Evolutionary conservation across 2,329 filamentous ascomycete genomes (phyloP).

Genomic region (Aschersonia sp.): DNA sequence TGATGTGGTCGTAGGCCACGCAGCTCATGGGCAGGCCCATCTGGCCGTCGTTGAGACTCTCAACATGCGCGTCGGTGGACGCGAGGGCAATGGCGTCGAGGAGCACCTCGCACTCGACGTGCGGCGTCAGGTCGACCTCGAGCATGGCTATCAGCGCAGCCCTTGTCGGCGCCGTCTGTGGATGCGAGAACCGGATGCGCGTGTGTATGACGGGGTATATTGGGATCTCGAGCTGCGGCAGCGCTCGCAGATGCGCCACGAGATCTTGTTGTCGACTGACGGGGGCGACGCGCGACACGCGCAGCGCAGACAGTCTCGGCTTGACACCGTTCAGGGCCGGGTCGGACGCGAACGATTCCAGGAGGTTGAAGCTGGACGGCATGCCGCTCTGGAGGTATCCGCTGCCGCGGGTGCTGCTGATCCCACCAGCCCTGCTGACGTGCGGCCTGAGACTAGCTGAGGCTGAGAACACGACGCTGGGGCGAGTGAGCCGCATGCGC

Average conservation of each 20-base stretch:
- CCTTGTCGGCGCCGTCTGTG: slow-evolving; percentile 41
- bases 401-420: slow-evolving; percentile 20
- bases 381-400: slow-evolving; percentile 57
- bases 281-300: slow-evolving; percentile 61
- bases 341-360: slow-evolving; percentile 57
- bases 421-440: slow-evolving; percentile 9
- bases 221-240: slow-evolving; percentile 46
- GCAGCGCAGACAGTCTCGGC: slow-evolving; percentile 56
- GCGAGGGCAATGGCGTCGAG: slow-evolving; percentile 44
- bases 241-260: slow-evolving; percentile 47
- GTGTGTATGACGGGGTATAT: slow-evolving; percentile 58
- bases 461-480: slow-evolving; percentile 50
- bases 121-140: slow-evolving; percentile 59
- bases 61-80: slow-evolving; percentile 42
- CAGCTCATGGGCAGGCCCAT: slow-evolving; percentile 41
- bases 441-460: slow-evolving; percentile 44
- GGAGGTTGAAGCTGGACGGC: slow-evolving; percentile 59
- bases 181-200: slow-evolving; percentile 55
- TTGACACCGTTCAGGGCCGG: slow-evolving; percentile 44
- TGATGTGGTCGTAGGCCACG: slow-evolving; percentile 60
- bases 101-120: slow-evolving; percentile 50
- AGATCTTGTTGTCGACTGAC: slow-evolving; percentile 46
- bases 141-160: slow-evolving; percentile 53
- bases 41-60: slow-evolving; percentile 35
- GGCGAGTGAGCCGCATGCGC: slow-evolving; percentile 49